phyloP scores from a whole-genome alignment of 148 eudicot species.

The Vaccinium corymbosum region DNA sequence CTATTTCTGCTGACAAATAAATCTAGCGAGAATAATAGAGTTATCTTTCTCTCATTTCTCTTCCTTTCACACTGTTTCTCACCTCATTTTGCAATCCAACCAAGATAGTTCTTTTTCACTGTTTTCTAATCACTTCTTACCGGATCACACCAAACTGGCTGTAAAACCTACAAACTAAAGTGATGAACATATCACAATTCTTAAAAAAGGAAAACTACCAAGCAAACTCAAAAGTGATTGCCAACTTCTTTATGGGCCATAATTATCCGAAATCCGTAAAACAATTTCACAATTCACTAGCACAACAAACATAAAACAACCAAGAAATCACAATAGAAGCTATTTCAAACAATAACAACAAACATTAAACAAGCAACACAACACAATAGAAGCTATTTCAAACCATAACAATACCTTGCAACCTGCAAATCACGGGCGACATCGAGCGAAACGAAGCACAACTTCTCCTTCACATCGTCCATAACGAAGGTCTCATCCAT shows the following conservation, averaged over 20 bases:
- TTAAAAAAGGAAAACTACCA: neutral
- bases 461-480: slow-evolving; percentile 87
- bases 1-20: neutral
- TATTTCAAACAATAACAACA: neutral
- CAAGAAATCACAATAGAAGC: neutral
- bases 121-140: neutral
- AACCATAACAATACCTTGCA: slow-evolving; percentile 48
- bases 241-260: neutral
- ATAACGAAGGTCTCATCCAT: slow-evolving; percentile 89
- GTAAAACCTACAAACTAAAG: neutral
- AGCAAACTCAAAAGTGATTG: neutral
- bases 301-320: neutral
- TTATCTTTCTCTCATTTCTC: neutral
- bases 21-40: neutral
- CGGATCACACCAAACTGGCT: neutral
- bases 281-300: neutral
- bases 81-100: neutral
- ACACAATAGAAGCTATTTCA: neutral
- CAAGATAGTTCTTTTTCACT: neutral
- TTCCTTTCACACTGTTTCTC: neutral
- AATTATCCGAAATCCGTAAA: neutral
- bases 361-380: neutral
- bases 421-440: slow-evolving; percentile 63
- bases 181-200: neutral
- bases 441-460: slow-evolving; percentile 86